phyloP scores from a whole-genome alignment of 768 basidiomycete genomes.

The Leccinellum rugosiceps region DNA sequence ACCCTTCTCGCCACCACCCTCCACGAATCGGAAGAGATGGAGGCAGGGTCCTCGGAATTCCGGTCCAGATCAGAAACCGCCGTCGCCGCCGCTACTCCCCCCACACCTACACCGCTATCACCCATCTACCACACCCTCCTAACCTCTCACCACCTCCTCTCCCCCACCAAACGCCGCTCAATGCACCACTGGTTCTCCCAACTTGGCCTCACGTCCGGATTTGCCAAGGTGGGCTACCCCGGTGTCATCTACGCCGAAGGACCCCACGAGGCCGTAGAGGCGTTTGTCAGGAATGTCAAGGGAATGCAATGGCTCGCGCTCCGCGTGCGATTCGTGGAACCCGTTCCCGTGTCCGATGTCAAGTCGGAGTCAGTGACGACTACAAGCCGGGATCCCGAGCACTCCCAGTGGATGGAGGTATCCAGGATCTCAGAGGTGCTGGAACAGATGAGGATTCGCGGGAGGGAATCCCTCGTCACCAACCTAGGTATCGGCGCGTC shows the following conservation, averaged over 20 bases:
- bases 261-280: slow-evolving; percentile 46
- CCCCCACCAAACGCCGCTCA: slow-evolving; percentile 59
- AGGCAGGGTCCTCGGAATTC: not conserved
- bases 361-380: not conserved
- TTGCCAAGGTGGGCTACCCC: slow-evolving; percentile 74
- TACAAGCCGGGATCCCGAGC: not conserved
- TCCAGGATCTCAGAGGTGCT: slow-evolving; percentile 69
- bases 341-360: slow-evolving; percentile 6
- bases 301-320: slow-evolving; percentile 79
- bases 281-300: slow-evolving; percentile 65
- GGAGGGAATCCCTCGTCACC: slow-evolving; percentile 51
- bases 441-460: slow-evolving; percentile 59
- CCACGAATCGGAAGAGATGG: slow-evolving; percentile 30
- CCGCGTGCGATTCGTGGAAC: slow-evolving; percentile 57
- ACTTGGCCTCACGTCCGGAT: slow-evolving; percentile 51
- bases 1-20: slow-evolving; percentile 58
- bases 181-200: slow-evolving; percentile 54
- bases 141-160: slow-evolving; percentile 70
- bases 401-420: slow-evolving; percentile 52
- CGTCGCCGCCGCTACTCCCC: not conserved
- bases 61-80: not conserved
- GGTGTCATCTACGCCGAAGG: slow-evolving; percentile 76
- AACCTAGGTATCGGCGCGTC: slow-evolving; percentile 64
- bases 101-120: not conserved
- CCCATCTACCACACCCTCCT: slow-evolving; percentile 55